Base-by-base conservation (phyloP, 208 protist genomes). In the Crithidia bombi region DNA sequence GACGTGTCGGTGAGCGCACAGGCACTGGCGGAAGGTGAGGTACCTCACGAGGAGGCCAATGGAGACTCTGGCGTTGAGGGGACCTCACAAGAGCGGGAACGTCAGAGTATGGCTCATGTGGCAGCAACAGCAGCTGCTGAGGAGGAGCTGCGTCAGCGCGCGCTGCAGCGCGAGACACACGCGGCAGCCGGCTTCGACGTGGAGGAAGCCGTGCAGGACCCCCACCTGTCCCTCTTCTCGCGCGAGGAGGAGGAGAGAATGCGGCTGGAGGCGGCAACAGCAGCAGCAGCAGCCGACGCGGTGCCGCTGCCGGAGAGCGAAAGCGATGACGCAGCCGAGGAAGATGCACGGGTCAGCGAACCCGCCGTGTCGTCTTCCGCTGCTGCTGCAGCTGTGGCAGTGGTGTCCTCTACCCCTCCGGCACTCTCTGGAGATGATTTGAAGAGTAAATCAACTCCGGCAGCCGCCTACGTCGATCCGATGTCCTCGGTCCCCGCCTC, bases 171-270 rank as follows among this genome's bases (percentile, higher is more conserved):
- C 32, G 59, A 65, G 32, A 73, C 65, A 3, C 62, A 75, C 65
- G 74, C 78, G 3, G 78, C 76, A 14, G 72, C 77, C 7, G 78
- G 79, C 54, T 74, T 62, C 28, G 77, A 81, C 26, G 58, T 69
- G 26, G 62, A 77, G 49, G 74, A 82, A 49, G 56, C 41, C 25
- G 32, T 82, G 25, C 47, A 69, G 41, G 26, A 77, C 58, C 21
- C 70, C 70, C 51, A 56, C 58, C 43, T 70, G 47, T 32, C 73
- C 25, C 55, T 73, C 71, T 23, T 55, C 38, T 35, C 5, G n/a
- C 14, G 56, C 64, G 25, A 73, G 59, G 51, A 75, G 73, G 28
- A 39, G 73, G 30, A 65, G 76, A 54, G 44, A 38, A 6, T 65
- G 32, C 33, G 39, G 15, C 28, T 59, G 19, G 69, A 66, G 15